Percentiles rank a stretch among this genome's conserved stretches.
These are phyloP conservation scores for Raffaelea arxii DNA, from an alignment of 2,329 filamentous ascomycete species.

Conservation along the genomic window DNA sequence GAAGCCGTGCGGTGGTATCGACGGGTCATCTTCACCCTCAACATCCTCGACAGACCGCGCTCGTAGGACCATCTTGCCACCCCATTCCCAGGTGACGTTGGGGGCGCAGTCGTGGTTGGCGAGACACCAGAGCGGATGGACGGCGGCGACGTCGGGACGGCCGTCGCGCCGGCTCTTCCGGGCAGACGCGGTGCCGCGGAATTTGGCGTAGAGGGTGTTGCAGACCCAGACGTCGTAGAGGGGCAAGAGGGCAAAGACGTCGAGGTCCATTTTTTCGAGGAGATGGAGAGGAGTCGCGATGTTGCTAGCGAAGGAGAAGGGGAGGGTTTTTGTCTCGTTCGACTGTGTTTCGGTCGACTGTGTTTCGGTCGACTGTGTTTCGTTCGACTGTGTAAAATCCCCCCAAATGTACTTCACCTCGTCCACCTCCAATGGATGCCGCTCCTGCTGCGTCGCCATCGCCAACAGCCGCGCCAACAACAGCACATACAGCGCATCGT, in stretches of 20 bases:
- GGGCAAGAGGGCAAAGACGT: conserved; percentile 53
- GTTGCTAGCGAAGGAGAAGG: conserved; percentile 70
- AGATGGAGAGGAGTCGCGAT: conserved; percentile 67
- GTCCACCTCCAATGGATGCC: conserved; percentile 53
- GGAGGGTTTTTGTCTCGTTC: conserved; percentile 52
- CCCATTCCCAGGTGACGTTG: conserved; percentile 92
- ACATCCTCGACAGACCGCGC: conserved; percentile 48
- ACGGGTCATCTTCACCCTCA: conserved; percentile 19
- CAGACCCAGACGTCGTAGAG: conserved; percentile 71
- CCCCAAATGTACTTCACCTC: conserved; percentile 63
- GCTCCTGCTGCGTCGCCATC: conserved; percentile 50
- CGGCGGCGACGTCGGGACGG: conserved; percentile 81
- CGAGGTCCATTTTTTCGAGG: conserved; percentile 75
- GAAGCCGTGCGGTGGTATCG: conserved; percentile 18
- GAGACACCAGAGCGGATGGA: conserved; percentile 92
- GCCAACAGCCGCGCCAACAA: conserved; percentile 53
- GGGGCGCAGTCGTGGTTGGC: conserved; percentile 96
- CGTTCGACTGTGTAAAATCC: conserved; percentile 44
- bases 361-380: neutral
- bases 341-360: conserved; percentile 17
- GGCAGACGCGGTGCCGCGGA: conserved; percentile 84
- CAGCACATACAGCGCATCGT: conserved; percentile 52
- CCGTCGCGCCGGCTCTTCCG: conserved; percentile 67
- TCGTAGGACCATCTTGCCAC: conserved; percentile 64
- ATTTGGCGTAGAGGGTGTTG: conserved; percentile 88